Percentiles rank a stretch among this genome's conserved stretches.
phyloP scores from a whole-genome alignment of 2,329 filamentous ascomycete genomes.

The Hymenoscyphus fructigenus region DNA sequence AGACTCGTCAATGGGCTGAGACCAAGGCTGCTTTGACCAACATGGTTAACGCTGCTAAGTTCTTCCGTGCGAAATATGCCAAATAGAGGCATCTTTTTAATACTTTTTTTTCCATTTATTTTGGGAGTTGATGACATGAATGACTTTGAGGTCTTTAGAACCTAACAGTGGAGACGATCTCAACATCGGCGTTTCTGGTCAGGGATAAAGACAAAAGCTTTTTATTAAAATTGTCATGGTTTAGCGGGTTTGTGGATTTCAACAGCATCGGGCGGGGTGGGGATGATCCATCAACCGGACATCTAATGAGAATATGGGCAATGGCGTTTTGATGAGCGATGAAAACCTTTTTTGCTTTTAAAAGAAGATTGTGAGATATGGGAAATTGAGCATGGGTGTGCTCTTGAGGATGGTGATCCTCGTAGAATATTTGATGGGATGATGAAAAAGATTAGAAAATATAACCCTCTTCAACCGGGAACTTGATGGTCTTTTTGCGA shows the following conservation, averaged over 20 bases:
- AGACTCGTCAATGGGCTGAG: constrained; percentile 98
- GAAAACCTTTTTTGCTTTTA: background rate
- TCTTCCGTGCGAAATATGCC: constrained; percentile 85
- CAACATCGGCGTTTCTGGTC: constrained; percentile 48
- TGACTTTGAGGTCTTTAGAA: constrained; percentile 26
- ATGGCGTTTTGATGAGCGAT: constrained; percentile 15
- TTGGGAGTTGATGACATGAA: constrained; percentile 19
- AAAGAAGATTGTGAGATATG: constrained; percentile 4
- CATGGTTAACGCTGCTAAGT: constrained; percentile 98
- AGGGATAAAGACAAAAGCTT: constrained; percentile 35
- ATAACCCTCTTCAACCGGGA: constrained; percentile 17
- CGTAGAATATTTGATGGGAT: constrained; percentile 3
- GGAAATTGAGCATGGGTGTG: background rate
- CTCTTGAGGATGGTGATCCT: constrained; percentile 3
- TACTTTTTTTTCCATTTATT: constrained; percentile 19
- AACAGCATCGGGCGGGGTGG: constrained; percentile 33
- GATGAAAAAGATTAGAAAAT: constrained; percentile 4
- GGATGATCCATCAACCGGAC: constrained; percentile 40
- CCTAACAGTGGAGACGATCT: constrained; percentile 43
- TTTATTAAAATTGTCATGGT: constrained; percentile 11
- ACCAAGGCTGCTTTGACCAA: constrained; percentile 94
- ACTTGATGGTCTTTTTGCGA: background rate
- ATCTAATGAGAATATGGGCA: constrained; percentile 27
- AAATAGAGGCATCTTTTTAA: constrained; percentile 24
- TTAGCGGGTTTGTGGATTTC: constrained; percentile 30